A percentile compares a stretch with the other conserved stretches of the same genome.
These are phyloP conservation scores for Xerocomellus intermedius DNA, from an alignment of 768 basidiomycete genomes.

Conservation along the genomic window DNA sequence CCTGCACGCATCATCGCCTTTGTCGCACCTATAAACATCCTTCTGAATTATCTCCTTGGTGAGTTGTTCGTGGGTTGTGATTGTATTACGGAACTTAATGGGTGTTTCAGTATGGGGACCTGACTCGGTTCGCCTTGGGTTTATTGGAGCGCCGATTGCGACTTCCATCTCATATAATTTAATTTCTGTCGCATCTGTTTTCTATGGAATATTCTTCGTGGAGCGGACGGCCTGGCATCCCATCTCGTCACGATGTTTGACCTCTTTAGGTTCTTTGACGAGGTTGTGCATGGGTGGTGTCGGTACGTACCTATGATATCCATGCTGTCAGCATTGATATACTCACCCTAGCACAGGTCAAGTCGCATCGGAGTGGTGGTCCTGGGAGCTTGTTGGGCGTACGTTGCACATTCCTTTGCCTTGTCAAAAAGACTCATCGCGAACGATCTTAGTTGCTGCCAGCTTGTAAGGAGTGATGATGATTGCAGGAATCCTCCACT, in stretches of 20 bases:
- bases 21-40: slow-evolving; percentile 80
- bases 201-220: slow-evolving; percentile 63
- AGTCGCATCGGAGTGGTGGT: slow-evolving; percentile 94
- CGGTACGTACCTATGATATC: slow-evolving; percentile 36
- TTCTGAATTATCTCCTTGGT: slow-evolving; percentile 85
- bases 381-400: slow-evolving; percentile 81
- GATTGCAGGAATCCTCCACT: neutral
- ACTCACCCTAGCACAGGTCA: slow-evolving; percentile 45
- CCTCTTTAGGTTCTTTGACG: slow-evolving; percentile 62
- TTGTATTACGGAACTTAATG: slow-evolving; percentile 39
- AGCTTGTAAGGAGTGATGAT: slow-evolving; percentile 41
- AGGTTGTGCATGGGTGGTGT: slow-evolving; percentile 81
- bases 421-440: neutral
- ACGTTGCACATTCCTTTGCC: slow-evolving; percentile 3
- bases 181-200: slow-evolving; percentile 57
- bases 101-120: slow-evolving; percentile 87
- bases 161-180: slow-evolving; percentile 87
- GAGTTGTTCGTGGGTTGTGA: slow-evolving; percentile 2
- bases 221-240: slow-evolving; percentile 85
- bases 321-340: neutral
- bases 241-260: slow-evolving; percentile 61
- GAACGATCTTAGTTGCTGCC: slow-evolving; percentile 42
- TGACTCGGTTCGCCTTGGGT: slow-evolving; percentile 76
- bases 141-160: slow-evolving; percentile 89
- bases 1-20: slow-evolving; percentile 82